Conservation (phyloP, 345 rosid genomes). For the Eutrema japonicum region DNA sequence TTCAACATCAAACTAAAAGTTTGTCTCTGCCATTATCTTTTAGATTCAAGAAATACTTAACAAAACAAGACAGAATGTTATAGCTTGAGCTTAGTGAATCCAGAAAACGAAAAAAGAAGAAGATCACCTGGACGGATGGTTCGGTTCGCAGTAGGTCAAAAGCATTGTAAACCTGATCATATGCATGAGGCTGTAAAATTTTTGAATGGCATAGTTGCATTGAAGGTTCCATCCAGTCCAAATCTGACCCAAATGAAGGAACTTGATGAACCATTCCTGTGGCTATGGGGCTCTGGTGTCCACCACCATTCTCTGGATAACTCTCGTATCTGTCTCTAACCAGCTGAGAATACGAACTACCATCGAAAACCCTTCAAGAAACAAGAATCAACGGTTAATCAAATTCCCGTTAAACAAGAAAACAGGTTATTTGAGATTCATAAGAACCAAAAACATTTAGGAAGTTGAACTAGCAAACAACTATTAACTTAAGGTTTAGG, state of each 20-base stretch:
- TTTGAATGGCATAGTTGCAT: conserved; percentile 53
- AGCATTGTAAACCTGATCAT: conserved; percentile 67
- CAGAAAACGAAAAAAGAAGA: neutral
- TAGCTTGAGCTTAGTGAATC: conserved; percentile 10
- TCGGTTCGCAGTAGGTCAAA: conserved; percentile 75
- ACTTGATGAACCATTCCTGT: conserved; percentile 45
- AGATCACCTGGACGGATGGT: conserved; percentile 74
- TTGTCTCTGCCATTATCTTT: too few relatives aligned
- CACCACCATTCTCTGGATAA: conserved; percentile 45
- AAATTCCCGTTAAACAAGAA: neutral
- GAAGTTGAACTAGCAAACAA: conserved; percentile 18
- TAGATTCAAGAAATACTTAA: neutral
- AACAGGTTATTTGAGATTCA: neutral
- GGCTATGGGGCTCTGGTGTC: conserved; percentile 40
- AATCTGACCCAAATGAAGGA: conserved; percentile 59
- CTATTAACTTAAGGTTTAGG: neutral
- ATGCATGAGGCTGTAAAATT: conserved; percentile 56
- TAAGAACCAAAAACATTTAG: conserved; percentile 4
- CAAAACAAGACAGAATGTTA: neutral
- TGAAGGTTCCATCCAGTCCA: conserved; percentile 82
- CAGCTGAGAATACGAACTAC: conserved; percentile 46
- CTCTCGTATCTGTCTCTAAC: conserved; percentile 58
- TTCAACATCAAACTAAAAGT: too few relatives aligned
- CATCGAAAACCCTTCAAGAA: conserved; percentile 66
- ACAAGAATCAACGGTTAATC: conserved; percentile 8